A percentile compares a stretch with the other conserved stretches of the same genome.
Conservation (phyloP, 805 yeast species). For the Myxozyma vanderwaltii region DNA sequence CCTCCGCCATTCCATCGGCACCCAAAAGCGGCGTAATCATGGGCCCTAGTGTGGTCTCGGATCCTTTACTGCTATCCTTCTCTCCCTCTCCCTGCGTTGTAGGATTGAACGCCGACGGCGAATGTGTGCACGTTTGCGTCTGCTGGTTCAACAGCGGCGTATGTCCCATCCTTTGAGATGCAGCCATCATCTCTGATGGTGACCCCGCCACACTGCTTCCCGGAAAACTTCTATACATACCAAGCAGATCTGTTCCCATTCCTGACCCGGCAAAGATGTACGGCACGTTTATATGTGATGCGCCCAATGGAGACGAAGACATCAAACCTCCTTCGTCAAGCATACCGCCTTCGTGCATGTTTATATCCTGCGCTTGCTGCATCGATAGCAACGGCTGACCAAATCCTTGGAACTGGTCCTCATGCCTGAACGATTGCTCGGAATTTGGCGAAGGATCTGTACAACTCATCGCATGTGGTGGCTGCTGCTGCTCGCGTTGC, state of each 20-base stretch:
- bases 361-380: neutral
- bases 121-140: neutral
- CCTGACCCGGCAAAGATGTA: conserved; percentile 11
- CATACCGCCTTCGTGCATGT: neutral
- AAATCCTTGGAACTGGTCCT: neutral
- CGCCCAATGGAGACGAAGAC: neutral
- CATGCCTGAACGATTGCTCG: no score
- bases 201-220: neutral
- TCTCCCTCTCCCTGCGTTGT: neutral
- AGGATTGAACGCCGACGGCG: neutral
- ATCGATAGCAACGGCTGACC: neutral
- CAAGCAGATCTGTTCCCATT: conserved; percentile 14
- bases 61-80: neutral
- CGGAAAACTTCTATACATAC: conserved; percentile 1
- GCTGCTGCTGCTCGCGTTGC: neutral
- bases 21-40: neutral
- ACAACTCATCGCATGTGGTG: neutral
- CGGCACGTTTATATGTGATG: conserved; percentile 2
- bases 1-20: neutral
- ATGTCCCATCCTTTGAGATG: neutral
- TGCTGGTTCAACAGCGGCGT: neutral
- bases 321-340: neutral
- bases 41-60: neutral
- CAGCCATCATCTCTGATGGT: neutral
- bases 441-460: no score